These are phyloP conservation scores for Yarrowia divulgata DNA, from an alignment of 805 yeast species.

Conservation along the genomic window DNA sequence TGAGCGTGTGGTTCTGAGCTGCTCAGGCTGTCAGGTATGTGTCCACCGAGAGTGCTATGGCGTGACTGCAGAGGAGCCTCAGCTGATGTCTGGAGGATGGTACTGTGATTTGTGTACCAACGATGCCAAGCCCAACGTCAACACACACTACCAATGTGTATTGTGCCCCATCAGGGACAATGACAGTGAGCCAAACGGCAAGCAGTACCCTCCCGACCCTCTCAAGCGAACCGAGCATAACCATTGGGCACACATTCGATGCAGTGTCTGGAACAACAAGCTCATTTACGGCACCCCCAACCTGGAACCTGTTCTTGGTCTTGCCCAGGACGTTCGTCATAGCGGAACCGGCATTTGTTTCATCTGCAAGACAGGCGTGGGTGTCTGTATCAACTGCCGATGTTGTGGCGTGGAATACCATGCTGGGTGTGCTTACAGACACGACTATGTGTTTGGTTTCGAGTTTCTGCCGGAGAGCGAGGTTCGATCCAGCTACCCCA, in stretches of 20 bases:
- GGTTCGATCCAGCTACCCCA: slow-evolving; percentile 40
- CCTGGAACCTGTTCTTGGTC: slow-evolving; percentile 59
- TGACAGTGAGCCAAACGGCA: slow-evolving; percentile 55
- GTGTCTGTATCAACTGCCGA: slow-evolving; percentile 59
- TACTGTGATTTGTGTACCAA: slow-evolving; percentile 81
- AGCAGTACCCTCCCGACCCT: slow-evolving; percentile 60
- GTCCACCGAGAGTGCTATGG: slow-evolving; percentile 81
- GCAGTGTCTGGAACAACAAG: slow-evolving; percentile 66
- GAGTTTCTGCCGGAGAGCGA: slow-evolving; percentile 44
- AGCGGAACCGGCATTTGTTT: slow-evolving; percentile 46
- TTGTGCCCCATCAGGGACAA: slow-evolving; percentile 66
- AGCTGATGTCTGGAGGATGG: slow-evolving; percentile 59
- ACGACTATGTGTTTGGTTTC: slow-evolving; percentile 63
- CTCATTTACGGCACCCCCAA: slow-evolving; percentile 54
- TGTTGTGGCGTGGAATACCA: slow-evolving; percentile 56
- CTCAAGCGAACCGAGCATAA: slow-evolving; percentile 72
- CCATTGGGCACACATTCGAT: slow-evolving; percentile 78
- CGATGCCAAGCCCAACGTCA: slow-evolving; percentile 64
- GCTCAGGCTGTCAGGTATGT: slow-evolving; percentile 62
- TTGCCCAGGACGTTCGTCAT: slow-evolving; percentile 42
- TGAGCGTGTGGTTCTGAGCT: slow-evolving; percentile 2
- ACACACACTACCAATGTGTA: slow-evolving; percentile 66
- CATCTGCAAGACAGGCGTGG: slow-evolving; percentile 60
- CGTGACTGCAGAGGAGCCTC: slow-evolving; percentile 43
- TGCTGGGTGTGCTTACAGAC: slow-evolving; percentile 64